Evolutionary conservation across 176 grass and related monocot genomes (phyloP).

Genomic region (Miscanthus lutarioriparius): DNA sequence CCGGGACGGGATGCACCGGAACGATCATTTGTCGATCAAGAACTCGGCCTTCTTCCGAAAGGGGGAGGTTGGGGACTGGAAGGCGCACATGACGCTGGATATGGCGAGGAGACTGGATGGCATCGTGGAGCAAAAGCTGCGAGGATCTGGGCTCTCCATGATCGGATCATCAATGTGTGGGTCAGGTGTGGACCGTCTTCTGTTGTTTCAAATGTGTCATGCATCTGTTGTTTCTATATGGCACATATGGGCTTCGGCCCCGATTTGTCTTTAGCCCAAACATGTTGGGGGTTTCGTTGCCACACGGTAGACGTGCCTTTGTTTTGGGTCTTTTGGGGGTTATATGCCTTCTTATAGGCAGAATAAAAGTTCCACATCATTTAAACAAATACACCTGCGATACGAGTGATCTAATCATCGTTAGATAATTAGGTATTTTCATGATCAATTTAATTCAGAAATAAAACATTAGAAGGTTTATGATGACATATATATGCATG

Average conservation of each 20-base stretch:
- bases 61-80: constrained; percentile 54
- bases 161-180: not conserved
- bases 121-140: constrained; percentile 46
- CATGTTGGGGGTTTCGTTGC: not conserved
- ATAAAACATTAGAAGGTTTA: too few relatives aligned
- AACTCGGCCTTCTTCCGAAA: constrained; percentile 54
- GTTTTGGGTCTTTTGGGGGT: not conserved
- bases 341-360: not conserved
- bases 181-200: not conserved
- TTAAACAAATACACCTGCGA: not conserved
- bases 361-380: not conserved
- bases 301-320: not conserved
- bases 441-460: too few relatives aligned
- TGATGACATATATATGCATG: too few relatives aligned
- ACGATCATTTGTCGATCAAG: not conserved
- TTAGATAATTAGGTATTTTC: too few relatives aligned
- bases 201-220: not conserved
- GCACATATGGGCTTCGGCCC: not conserved
- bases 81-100: constrained; percentile 27
- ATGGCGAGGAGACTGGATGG: constrained; percentile 44
- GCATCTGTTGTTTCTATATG: not conserved
- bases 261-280: not conserved
- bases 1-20: constrained; percentile 13
- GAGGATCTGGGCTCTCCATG: constrained; percentile 24
- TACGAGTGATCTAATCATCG: too few relatives aligned